Conservation (phyloP, 345 rosid genomes). For the Punica granatum region DNA sequence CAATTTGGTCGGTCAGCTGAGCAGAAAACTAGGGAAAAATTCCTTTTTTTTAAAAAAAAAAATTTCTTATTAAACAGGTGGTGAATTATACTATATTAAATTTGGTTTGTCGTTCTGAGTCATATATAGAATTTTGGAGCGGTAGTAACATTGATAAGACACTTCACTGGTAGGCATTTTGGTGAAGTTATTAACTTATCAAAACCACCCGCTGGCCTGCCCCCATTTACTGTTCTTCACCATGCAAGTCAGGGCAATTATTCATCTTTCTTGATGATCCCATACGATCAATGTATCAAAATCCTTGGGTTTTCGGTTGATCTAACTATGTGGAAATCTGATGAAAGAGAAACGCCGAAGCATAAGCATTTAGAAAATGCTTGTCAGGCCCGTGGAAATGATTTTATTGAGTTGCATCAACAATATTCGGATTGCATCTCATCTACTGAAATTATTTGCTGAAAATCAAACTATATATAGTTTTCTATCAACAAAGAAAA, state of each 20-base stretch:
- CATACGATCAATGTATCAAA: no score
- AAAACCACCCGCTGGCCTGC: background rate
- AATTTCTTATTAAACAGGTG: no score
- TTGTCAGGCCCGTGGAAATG: no score
- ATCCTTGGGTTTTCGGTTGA: no score
- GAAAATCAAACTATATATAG: no score
- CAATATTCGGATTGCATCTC: no score
- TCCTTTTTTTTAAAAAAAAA: background rate
- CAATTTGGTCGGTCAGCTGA: conserved; percentile 7
- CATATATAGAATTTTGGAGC: background rate
- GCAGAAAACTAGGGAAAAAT: conserved; percentile 10
- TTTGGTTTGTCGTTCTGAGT: background rate
- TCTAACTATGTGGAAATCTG: no score
- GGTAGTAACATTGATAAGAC: conserved; percentile 6
- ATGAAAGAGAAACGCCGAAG: no score
- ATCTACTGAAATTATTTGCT: no score
- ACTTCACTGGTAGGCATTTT: conserved; percentile 2
- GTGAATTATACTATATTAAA: background rate
- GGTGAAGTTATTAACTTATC: background rate
- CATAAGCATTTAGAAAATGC: no score
- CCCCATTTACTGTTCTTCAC: conserved; percentile 6
- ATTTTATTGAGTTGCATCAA: no score
- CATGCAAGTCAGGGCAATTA: background rate
- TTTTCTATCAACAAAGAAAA: no score
- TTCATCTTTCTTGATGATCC: background rate